Evolutionary conservation across 768 basidiomycete genomes (phyloP), one percentile per base, ranked within the genome.

Genomic region (Cantharellus cinnabarinus): DNA sequence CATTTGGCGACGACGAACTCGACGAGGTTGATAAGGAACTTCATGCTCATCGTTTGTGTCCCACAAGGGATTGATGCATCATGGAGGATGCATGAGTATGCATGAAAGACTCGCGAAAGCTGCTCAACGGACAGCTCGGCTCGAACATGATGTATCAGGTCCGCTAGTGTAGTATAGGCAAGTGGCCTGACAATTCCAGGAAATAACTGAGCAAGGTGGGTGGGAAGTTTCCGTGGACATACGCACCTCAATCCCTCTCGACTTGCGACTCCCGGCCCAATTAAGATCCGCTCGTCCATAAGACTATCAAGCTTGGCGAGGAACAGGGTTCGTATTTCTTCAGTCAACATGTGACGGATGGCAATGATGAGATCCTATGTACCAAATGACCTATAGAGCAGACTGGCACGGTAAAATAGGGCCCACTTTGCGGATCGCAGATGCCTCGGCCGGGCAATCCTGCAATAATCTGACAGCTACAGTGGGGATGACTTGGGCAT

Each of bases 91-190:
- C 82, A 80, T 1, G 90, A 86, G 68, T 88, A 95, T 58, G 87
- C 79, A 64, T 85, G 80, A 35, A 90, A 80, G 59, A 94, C 79
- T 15, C 79, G 79, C 3, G 79, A 75, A 20, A 97, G 73, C 65
- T 94, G 91, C 4, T 77, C 69, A 3, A 83, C 74, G 2, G 80
- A 79, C 42, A 98, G 78, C 20, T 97, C 91, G 51, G 73, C 75
- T 56, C 89, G 84, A 60, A 93, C 77, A 66, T 95, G 89, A 67
- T 97, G 91, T 59, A 95, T 82, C 5, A 97, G 77, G 70, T 99
- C 95, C 40, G 90, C 90, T 3, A 94, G 79, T 53, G 88, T 84
- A 60, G 82, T 83, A 70, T 90, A 93, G 2, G 87, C 85, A 44
- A 81, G 77, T 2, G 85, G 79, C 58, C 88, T 86, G 65, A 14